A percentile compares a stretch with the other conserved stretches of the same genome.
Evolutionary conservation across 345 rosid species (phyloP).

Genomic region (Brassica nigra): DNA sequence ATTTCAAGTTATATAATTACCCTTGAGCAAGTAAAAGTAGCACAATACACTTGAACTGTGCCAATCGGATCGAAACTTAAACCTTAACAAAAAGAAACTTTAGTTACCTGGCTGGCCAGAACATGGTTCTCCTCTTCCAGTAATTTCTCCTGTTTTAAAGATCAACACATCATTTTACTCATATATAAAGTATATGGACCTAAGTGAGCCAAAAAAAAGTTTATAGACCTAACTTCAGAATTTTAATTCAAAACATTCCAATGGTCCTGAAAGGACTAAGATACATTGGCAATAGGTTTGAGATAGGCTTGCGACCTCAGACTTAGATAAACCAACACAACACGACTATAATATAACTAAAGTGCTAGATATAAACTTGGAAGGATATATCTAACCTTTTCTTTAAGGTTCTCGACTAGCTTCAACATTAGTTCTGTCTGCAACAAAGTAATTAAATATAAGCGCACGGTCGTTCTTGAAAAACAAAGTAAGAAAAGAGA

Average conservation of each 20-base stretch:
- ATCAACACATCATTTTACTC: neutral
- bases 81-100: neutral
- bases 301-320: neutral
- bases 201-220: neutral
- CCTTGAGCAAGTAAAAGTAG: neutral
- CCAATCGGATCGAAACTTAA: conserved; percentile 7
- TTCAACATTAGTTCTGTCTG: conserved; percentile 40
- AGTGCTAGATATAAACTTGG: neutral
- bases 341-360: neutral
- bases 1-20: neutral
- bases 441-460: conserved; percentile 6
- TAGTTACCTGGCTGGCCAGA: conserved; percentile 7
- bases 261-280: neutral
- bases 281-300: neutral
- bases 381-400: conserved; percentile 31
- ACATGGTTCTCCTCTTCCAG: conserved; percentile 8
- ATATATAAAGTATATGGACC: neutral
- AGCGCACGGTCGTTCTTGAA: neutral
- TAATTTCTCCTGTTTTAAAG: neutral
- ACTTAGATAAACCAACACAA: neutral
- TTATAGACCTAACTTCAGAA: neutral
- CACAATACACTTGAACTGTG: neutral
- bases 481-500: neutral
- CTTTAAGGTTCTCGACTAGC: conserved; percentile 37
- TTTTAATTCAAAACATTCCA: neutral